These are phyloP conservation scores for Ophioceras dolichostomum DNA, from an alignment of 2,329 filamentous ascomycete species.

Conservation along the genomic window DNA sequence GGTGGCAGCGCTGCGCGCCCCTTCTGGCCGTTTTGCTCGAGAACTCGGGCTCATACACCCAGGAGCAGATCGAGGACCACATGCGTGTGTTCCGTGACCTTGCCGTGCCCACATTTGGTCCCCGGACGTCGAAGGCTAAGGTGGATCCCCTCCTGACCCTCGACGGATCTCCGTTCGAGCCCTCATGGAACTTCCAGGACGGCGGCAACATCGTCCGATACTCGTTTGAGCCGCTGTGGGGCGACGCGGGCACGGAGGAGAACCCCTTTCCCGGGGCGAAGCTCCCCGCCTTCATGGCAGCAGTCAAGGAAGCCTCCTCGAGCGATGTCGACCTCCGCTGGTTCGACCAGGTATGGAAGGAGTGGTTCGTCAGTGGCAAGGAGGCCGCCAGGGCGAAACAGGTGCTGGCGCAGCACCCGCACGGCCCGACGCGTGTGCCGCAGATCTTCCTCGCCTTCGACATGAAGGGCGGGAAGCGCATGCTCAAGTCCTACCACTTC, in stretches of 20 bases:
- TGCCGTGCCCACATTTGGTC: constrained; percentile 5
- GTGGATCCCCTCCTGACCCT: constrained; percentile 3
- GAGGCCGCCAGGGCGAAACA: not conserved
- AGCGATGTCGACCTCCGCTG: constrained; percentile 14
- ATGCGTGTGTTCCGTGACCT: constrained; percentile 4
- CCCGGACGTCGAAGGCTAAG: not conserved
- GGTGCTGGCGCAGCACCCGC: constrained; percentile 29
- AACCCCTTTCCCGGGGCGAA: constrained; percentile 3
- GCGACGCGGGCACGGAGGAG: constrained; percentile 2
- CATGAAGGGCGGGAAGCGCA: constrained; percentile 1
- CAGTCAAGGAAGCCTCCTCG: constrained; percentile 32
- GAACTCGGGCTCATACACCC: constrained; percentile 4
- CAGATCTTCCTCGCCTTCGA: constrained; percentile 17
- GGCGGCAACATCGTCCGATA: constrained; percentile 3
- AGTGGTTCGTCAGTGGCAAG: constrained; percentile 4
- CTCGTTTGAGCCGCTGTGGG: constrained; percentile 4
- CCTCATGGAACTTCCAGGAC: constrained; percentile 6
- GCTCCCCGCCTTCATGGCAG: constrained; percentile 6
- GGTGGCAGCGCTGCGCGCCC: constrained; percentile 4
- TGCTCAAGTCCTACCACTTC: constrained; percentile 7
- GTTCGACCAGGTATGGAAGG: constrained; percentile 5
- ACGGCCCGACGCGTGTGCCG: constrained; percentile 15
- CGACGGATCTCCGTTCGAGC: constrained; percentile 6
- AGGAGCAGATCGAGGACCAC: constrained; percentile 3
- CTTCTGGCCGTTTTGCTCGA: constrained; percentile 4